Conservation (phyloP, 108 stramenopile species). For the Cyclotella baltica region DNA sequence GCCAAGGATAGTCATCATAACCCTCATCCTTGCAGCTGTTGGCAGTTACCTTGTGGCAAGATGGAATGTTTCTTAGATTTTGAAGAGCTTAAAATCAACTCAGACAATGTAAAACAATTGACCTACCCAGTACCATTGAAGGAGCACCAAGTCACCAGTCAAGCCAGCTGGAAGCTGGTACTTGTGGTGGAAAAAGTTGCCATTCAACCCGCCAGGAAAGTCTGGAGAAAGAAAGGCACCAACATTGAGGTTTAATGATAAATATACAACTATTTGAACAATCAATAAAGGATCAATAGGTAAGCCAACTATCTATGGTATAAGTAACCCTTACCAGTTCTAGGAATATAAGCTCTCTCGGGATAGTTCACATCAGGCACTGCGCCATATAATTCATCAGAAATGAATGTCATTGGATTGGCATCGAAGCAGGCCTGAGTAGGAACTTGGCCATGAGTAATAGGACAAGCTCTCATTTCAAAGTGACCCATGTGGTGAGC, state of each 20-base stretch:
- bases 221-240: no score
- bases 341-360: slow-evolving; percentile 63
- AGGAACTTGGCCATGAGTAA: slow-evolving; percentile 42
- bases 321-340: slow-evolving; percentile 21
- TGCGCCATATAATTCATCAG: slow-evolving; percentile 59
- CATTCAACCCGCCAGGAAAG: slow-evolving; percentile 27
- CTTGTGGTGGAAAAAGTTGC: slow-evolving; percentile 23
- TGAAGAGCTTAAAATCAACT: no score
- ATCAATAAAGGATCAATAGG: not conserved
- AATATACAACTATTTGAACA: not conserved
- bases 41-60: slow-evolving; percentile 44
- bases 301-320: not conserved
- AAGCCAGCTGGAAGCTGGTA: slow-evolving; percentile 28
- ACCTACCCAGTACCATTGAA: slow-evolving; percentile 73
- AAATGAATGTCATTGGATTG: slow-evolving; percentile 57
- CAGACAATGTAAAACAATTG: not conserved
- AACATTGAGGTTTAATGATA: not conserved
- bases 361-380: slow-evolving; percentile 54
- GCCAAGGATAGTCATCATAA: slow-evolving; percentile 40
- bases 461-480: slow-evolving; percentile 57
- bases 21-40: slow-evolving; percentile 55
- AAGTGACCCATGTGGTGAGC: slow-evolving; percentile 72
- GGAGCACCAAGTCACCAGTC: slow-evolving; percentile 51
- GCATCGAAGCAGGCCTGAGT: slow-evolving; percentile 67
- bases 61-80: not conserved